Percentiles rank a stretch among this genome's conserved stretches.
Evolutionary conservation across 768 basidiomycete species (phyloP).

Genomic region (Tylopilus subfusipes): DNA sequence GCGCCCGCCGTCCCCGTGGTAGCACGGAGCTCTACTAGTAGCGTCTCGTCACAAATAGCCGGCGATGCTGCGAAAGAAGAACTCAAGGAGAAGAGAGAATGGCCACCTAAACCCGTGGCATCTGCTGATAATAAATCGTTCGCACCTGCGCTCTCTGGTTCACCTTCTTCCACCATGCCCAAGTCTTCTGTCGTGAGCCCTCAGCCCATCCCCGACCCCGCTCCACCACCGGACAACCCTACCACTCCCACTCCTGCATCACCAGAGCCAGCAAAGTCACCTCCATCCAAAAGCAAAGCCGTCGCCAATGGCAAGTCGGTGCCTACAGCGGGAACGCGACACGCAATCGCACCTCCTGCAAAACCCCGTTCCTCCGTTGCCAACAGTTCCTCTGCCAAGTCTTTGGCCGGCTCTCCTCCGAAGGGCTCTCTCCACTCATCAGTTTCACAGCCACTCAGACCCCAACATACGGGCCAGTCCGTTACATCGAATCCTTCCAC

Average conservation of each 20-base stretch:
- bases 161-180: conserved; percentile 21
- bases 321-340: conserved; percentile 21
- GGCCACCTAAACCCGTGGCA: conserved; percentile 58
- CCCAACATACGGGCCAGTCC: conserved; percentile 43
- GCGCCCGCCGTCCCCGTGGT: conserved; percentile 35
- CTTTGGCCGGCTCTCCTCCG: conserved; percentile 23
- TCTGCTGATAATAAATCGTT: conserved; percentile 33
- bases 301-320: conserved; percentile 19
- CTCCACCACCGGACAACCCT: conserved; percentile 16
- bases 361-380: conserved; percentile 28
- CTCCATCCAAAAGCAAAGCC: conserved; percentile 21
- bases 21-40: conserved; percentile 64
- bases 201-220: conserved; percentile 28
- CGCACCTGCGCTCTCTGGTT: conserved; percentile 36
- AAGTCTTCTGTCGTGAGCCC: conserved; percentile 25
- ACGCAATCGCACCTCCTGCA: conserved; percentile 21
- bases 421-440: conserved; percentile 35
- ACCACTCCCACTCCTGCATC: conserved; percentile 22
- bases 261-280: conserved; percentile 19
- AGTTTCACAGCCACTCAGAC: conserved; percentile 34
- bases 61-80: conserved; percentile 68
- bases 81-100: conserved; percentile 68
- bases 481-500: conserved; percentile 33
- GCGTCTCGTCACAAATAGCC: conserved; percentile 59
- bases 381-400: conserved; percentile 20